Base-by-base conservation (phyloP, 1,139 yeast species). In the Suhomyces coccinellae region DNA sequence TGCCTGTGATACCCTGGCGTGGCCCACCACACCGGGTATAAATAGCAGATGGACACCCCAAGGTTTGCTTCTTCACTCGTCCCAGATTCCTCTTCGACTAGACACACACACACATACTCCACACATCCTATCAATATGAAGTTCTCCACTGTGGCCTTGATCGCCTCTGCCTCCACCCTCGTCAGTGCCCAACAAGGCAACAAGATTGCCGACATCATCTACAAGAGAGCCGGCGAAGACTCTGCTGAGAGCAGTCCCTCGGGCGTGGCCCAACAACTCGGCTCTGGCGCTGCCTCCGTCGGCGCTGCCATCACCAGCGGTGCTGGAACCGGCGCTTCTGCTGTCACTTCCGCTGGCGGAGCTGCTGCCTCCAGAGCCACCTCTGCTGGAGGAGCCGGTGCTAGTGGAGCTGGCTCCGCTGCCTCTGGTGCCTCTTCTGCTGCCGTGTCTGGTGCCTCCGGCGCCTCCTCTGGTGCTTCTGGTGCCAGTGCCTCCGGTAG, bases 401-500 rank as follows among this genome's bases (percentile, higher is more conserved):
- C 24, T 20, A 20, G 24, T 20, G 24, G 24, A 20, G 24, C 24
- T 20, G 24, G 24, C 24, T 20, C 24, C 24, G 24, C 24, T 20
- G 24, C 24, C 8, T 20, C 24, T 20, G 24, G 24, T 6, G 24
- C 8, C 24, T 20, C 24, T 20, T 4, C 8, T 20, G 24, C 24
- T 20, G 24, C 24, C 24, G 24, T 20, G 8, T 20, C 24, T 52
- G 52, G 34, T 75, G 77, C 42, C 67, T 66, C 85, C 46, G 84
- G 22, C 12, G 30, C 86, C 50, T 77, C 65, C 31, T 84, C 83
- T 56, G 49, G 34, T 26, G 44, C 50, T 37, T 31, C 40, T 41
- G 39, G 30, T 2, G 22, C 83, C 48, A 90, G 87, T 41, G 54
- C 80, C 32, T 42, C 79, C 38, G 66, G 67, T 44, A 51, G 52